A percentile compares a stretch with the other conserved stretches of the same genome.
These are phyloP conservation scores for Medicago lupulina DNA, from an alignment of 306 rosid genomes.

Conservation along the genomic window DNA sequence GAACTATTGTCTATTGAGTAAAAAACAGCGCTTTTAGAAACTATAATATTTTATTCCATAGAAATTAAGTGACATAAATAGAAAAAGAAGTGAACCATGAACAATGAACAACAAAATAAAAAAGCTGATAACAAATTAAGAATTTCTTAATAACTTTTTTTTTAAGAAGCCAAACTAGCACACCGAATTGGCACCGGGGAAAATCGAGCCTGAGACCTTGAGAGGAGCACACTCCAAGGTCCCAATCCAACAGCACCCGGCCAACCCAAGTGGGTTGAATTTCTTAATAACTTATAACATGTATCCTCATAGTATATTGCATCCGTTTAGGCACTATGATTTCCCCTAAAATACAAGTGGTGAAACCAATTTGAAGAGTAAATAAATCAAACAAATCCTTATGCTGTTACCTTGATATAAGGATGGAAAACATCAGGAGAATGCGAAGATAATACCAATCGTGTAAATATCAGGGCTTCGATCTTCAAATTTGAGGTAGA, in stretches of 20 bases:
- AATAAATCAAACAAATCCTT: constrained; percentile 27
- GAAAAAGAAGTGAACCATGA: constrained; percentile 3
- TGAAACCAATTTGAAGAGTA: constrained; percentile 20
- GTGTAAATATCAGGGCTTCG: constrained; percentile 89
- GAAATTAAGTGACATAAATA: background rate
- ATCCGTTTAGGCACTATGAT: constrained; percentile 21
- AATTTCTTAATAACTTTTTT: no score
- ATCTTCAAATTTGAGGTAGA: constrained; percentile 98
- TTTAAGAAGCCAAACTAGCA: no score
- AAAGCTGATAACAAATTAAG: no score
- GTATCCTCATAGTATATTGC: constrained; percentile 3
- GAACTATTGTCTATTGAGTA: constrained; percentile 15
- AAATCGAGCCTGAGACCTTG: no score
- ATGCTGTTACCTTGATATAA: constrained; percentile 70
- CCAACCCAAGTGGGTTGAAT: no score
- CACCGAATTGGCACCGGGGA: no score
- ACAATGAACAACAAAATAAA: background rate
- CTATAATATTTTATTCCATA: constrained; percentile 1
- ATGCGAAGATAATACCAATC: constrained; percentile 92
- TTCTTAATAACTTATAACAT: constrained; percentile 21
- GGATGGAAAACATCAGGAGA: constrained; percentile 96
- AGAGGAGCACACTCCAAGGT: no score
- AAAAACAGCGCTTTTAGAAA: constrained; percentile 3
- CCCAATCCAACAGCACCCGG: no score
- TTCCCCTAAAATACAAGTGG: constrained; percentile 14